phyloP scores from a whole-genome alignment of 306 rosid genomes.

The Rosa chinensis region DNA sequence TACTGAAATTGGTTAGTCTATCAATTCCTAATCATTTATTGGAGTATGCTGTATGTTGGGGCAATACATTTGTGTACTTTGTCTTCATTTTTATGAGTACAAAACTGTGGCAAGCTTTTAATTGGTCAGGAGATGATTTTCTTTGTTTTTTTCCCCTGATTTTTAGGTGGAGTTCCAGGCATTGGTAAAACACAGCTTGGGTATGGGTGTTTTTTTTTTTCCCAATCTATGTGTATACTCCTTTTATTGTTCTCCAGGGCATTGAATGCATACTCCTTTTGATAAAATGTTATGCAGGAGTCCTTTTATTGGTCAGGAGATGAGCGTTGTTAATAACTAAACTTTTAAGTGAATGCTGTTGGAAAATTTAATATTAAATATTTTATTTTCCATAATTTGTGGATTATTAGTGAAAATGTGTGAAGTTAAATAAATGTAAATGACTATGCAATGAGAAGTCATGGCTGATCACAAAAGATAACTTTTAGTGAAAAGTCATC shows the following conservation, averaged over 20 bases:
- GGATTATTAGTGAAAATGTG: no score
- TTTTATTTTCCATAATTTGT: no score
- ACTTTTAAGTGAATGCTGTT: no score
- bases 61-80: slow-evolving; percentile 1
- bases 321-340: no score
- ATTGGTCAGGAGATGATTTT: slow-evolving; percentile 14
- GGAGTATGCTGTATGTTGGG: background rate
- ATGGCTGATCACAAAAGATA: no score
- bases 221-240: slow-evolving; percentile 9
- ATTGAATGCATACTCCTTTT: slow-evolving; percentile 10
- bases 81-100: slow-evolving; percentile 3
- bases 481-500: no score
- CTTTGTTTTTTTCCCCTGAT: slow-evolving; percentile 2
- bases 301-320: no score
- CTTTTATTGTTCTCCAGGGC: slow-evolving; percentile 14
- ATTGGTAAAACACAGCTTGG: slow-evolving; percentile 97
- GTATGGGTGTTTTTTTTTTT: slow-evolving; percentile 29
- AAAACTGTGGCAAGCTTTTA: slow-evolving; percentile 16
- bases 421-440: no score
- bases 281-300: no score
- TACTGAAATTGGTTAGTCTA: slow-evolving; percentile 82
- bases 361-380: no score
- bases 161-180: slow-evolving; percentile 90
- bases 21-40: slow-evolving; percentile 19
- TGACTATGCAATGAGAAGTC: no score